A percentile compares a stretch with the other conserved stretches of the same genome.
phyloP scores from a whole-genome alignment of 129 eudicot species.

The Lonicera japonica region DNA sequence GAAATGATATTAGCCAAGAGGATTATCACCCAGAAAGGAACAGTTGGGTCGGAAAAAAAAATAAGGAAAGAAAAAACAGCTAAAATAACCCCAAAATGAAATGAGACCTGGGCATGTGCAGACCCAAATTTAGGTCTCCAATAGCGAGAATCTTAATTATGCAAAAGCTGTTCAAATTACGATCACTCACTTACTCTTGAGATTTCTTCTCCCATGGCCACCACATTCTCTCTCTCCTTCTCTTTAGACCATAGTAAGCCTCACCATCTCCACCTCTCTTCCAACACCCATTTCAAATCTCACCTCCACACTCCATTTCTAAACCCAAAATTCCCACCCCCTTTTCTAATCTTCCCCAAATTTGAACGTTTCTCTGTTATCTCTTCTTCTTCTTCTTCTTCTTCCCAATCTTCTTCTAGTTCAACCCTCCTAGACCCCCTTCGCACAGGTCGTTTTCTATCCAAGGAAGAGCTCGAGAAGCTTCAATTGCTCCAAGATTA shows the following conservation, averaged over 20 bases:
- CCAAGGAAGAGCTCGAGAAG: conserved; percentile 55
- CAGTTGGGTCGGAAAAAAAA: too few relatives aligned
- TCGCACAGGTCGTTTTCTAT: conserved; percentile 44
- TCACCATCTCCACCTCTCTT: conserved; percentile 17
- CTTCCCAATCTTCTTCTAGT: conserved; percentile 21
- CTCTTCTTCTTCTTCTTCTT: conserved; percentile 31
- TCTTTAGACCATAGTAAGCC: conserved; percentile 23
- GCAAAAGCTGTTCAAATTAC: too few relatives aligned
- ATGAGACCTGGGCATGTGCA: too few relatives aligned
- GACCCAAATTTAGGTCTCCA: neutral
- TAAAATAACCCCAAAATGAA: too few relatives aligned
- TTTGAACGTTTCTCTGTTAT: conserved; percentile 22
- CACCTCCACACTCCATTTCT: conserved; percentile 20
- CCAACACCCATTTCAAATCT: conserved; percentile 12
- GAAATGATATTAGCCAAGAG: too few relatives aligned
- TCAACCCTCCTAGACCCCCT: conserved; percentile 41
- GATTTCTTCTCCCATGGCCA: conserved; percentile 22
- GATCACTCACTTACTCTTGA: too few relatives aligned
- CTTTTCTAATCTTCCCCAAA: conserved; percentile 32
- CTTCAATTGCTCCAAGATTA: conserved; percentile 46
- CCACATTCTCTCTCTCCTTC: conserved; percentile 34
- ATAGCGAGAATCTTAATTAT: too few relatives aligned
- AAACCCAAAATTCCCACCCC: conserved; percentile 14
- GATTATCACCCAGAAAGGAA: too few relatives aligned
- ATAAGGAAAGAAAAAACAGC: too few relatives aligned